phyloP scores from a whole-genome alignment of 371 early-diverging fungal genomes.

The Rhizomucor miehei region DNA sequence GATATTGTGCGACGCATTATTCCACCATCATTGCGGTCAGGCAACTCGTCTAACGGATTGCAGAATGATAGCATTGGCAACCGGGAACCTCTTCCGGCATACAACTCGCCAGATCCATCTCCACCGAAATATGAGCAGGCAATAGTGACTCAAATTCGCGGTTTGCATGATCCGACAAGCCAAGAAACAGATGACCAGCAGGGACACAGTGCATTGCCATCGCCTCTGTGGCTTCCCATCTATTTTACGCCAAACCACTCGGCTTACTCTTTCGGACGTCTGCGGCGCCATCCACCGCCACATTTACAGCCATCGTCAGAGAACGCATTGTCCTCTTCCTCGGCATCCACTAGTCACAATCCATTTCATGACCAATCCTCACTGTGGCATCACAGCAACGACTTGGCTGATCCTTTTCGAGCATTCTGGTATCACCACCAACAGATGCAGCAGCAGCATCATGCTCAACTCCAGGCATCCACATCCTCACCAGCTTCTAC shows the following conservation, averaged over 20 bases:
- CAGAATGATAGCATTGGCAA: neutral
- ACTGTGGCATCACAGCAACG: neutral
- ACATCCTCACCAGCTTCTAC: neutral
- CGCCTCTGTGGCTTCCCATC: constrained; percentile 13
- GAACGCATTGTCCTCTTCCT: neutral
- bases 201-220: constrained; percentile 2
- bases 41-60: constrained; percentile 1
- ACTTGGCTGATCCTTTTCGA: constrained; percentile 5
- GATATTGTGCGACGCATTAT: neutral
- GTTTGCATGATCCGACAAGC: constrained; percentile 7
- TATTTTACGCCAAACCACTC: constrained; percentile 11
- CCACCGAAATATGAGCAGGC: constrained; percentile 50
- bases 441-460: constrained; percentile 4
- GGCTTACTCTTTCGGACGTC: constrained; percentile 8
- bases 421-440: constrained; percentile 9
- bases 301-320: neutral
- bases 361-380: no score
- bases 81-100: constrained; percentile 34
- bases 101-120: constrained; percentile 29
- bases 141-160: constrained; percentile 44
- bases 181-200: neutral
- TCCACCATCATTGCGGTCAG: constrained; percentile 14
- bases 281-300: constrained; percentile 10
- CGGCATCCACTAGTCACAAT: neutral
- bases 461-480: neutral